Percentiles rank a stretch among this genome's conserved stretches.
phyloP scores from a whole-genome alignment of 139 green algal species.

The Coccomyxa sp. region DNA sequence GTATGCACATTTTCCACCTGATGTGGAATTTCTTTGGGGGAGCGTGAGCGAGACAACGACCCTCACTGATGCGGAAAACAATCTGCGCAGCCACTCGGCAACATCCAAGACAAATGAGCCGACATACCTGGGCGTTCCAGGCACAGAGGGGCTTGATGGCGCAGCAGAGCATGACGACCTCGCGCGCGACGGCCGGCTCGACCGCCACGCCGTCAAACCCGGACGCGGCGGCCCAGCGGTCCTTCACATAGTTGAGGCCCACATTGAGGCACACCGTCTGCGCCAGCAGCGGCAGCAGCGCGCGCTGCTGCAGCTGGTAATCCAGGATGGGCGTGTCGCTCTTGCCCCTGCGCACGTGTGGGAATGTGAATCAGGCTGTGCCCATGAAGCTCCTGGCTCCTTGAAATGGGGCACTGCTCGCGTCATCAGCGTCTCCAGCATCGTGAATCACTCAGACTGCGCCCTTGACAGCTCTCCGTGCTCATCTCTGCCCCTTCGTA shows the following conservation, averaged over 20 bases:
- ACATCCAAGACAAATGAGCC: background rate
- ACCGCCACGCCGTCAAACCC: slow-evolving; percentile 61
- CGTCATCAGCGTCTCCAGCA: too few species aligned
- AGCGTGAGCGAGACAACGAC: too few species aligned
- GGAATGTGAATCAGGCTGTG: background rate
- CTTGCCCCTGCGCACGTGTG: slow-evolving; percentile 38
- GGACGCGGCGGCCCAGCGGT: slow-evolving; percentile 59
- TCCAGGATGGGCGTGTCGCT: slow-evolving; percentile 84
- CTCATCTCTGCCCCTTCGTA: too few species aligned
- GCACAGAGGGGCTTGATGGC: slow-evolving; percentile 90
- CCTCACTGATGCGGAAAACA: too few species aligned
- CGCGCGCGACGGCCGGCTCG: slow-evolving; percentile 36
- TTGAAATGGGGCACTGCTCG: background rate
- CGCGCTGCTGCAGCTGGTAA: slow-evolving; percentile 88
- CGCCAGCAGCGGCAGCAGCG: slow-evolving; percentile 82
- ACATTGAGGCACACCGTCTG: slow-evolving; percentile 79
- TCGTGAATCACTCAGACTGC: too few species aligned
- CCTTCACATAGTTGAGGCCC: slow-evolving; percentile 71
- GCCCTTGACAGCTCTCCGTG: too few species aligned
- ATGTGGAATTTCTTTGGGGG: too few species aligned
- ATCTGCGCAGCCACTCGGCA: too few species aligned
- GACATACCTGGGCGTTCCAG: slow-evolving; percentile 67
- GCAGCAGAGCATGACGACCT: slow-evolving; percentile 86
- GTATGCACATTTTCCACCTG: too few species aligned
- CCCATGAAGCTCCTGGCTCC: background rate